Base-by-base conservation (phyloP, 2,329 filamentous ascomycete genomes). In the Penicillium vulpinum region DNA sequence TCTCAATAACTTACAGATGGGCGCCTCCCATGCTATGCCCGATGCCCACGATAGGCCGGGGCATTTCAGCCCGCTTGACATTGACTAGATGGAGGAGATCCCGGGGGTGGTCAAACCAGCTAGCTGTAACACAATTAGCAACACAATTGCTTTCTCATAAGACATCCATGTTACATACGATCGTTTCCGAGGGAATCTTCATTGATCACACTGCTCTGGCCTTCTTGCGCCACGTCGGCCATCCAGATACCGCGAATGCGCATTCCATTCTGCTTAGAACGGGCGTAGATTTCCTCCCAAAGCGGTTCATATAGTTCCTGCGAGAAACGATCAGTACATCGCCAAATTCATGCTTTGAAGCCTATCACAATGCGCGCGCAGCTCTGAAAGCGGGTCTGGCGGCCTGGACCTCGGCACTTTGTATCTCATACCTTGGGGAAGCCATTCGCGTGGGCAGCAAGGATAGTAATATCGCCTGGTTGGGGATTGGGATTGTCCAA, bases 241-340 rank as follows among this genome's bases (percentile, higher is more conserved):
- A 96, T 94, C 89, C 90, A 96, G 65, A 97, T 92, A 60, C 84
- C 81, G 56, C 91, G 85, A 66, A 97, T 90, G 2, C 82, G 81
- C 65, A 95, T 84, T 18, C 85, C 86, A 54, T 81, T 78, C 15
- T 75, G 70, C 62, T 83, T 81, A 6, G 87, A 78, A 18, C 80
- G 77, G 18, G 80, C 75, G 64, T 89, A 79, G 2, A 97, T 78
- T 50, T 96, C 91, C 57, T 93, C 90, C 89, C 92, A 97, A 0
- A 97, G 78, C 0, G 93, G 90, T 68, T 97, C 92, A 70, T 97
- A 97, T 2, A 97, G 76, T 79, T 97, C 93, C 89, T 92, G 61
- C 15, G 4, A 11, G 21, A 39, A 36, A 29, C 16, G 6, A 56
- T 66, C 35, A 64, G 56, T 8, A 46, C 9, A 40, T 31, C 3